Conservation (phyloP, 2,329 filamentous ascomycete species). For the Monosporascus sp. region DNA sequence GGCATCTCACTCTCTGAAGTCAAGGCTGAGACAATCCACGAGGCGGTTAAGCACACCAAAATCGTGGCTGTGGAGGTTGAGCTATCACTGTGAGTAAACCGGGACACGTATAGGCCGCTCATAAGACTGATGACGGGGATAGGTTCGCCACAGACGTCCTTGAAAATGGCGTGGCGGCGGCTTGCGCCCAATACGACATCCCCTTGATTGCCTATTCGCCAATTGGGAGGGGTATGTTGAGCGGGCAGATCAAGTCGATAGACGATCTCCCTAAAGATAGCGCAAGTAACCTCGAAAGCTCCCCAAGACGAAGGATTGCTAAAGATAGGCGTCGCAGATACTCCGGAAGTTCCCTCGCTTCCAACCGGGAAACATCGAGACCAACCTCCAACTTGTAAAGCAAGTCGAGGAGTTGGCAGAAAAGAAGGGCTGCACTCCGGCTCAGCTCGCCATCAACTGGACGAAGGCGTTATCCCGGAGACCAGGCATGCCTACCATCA, state of each 20-base stretch:
- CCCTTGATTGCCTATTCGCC: constrained; percentile 5
- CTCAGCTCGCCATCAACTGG: constrained; percentile 66
- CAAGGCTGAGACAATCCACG: constrained; percentile 38
- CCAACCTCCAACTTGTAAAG: constrained; percentile 58
- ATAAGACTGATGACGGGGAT: background rate
- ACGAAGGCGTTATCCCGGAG: constrained; percentile 42
- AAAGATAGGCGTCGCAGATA: constrained; percentile 8
- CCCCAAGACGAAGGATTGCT: too few species aligned
- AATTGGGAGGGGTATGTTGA: constrained; percentile 40
- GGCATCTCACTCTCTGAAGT: constrained; percentile 36
- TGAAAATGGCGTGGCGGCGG: constrained; percentile 44
- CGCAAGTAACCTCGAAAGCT: background rate
- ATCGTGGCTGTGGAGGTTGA: constrained; percentile 50
- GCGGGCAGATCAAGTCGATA: constrained; percentile 44
- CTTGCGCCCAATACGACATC: constrained; percentile 44
- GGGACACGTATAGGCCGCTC: background rate
- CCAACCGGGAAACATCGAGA: constrained; percentile 54
- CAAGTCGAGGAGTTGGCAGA: constrained; percentile 53
- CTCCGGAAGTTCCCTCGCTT: constrained; percentile 51
- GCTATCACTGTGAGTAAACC: constrained; percentile 37
- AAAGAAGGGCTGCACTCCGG: constrained; percentile 54
- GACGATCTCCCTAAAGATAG: constrained; percentile 53
- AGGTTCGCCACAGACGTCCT: constrained; percentile 38
- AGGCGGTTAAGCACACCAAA: constrained; percentile 38
- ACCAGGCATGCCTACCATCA: constrained; percentile 50